Base-by-base conservation (phyloP, 208 protist species). In the Leishmania amazonensis region DNA sequence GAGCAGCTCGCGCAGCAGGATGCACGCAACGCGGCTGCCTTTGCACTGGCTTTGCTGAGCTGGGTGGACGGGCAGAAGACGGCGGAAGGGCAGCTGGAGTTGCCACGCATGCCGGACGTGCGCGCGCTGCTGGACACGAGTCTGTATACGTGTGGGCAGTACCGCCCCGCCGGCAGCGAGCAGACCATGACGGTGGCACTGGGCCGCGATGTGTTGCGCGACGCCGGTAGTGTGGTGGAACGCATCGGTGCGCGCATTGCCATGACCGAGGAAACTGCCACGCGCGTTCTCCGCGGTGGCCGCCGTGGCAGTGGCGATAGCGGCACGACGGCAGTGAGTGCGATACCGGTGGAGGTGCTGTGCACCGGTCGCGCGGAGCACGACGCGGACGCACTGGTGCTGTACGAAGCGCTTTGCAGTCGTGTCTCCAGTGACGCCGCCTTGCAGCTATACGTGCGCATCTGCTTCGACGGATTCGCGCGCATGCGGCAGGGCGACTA, bases 211-310 rank as follows among this genome's bases (percentile, higher is more conserved):
- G 58, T 85, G 75, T 49, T 54, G 72, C 73, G 70, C 31, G 79
- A 86, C 28, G n/a, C 86, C 17, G 74, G 83, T 13, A 5, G 35
- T 7, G 57, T 88, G 40, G 60, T 75, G 42, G 64, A 60, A 15
- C 60, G 35, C 67, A 57, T 81, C 42, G 83, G 83, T 19, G 80
- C 73, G n/a, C 57, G 47, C 68, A 35, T 84, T 1, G 83, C 76
- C 58, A 75, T 88, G 49, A 79, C 84, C 8, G 88, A 78, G 72
- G 86, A 92, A 45, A 89, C 88, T 81, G 58, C 84, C 89, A 72
- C 64, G 78, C 28, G n/a, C 53, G 51, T 17, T 70, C n/a, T 62
- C 78, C 11, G 9, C 3, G 70, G 40, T 42, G 45, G 45, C 38
- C 49, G 24, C 7, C 2, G 38, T 5, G 49, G 58, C n/a, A 40